Evolutionary conservation across 176 grass and related monocot species (phyloP).

Genomic region (Luzula sylvatica): DNA sequence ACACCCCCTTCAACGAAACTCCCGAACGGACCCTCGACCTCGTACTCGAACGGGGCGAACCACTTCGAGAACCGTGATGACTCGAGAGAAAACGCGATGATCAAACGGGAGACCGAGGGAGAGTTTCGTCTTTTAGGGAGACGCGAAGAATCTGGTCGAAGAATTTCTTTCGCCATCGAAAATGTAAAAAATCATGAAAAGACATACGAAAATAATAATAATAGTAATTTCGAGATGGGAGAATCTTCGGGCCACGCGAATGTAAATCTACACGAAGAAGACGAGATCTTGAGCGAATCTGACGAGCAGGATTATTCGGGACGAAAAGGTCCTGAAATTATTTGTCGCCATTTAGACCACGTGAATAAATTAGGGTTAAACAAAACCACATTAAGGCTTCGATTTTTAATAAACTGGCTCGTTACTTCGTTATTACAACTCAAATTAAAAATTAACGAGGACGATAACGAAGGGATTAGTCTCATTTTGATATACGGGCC

Average conservation of each 20-base stretch:
- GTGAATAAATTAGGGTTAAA: conserved; percentile 90
- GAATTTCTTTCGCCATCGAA: conserved; percentile 79
- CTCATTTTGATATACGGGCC: conserved; percentile 93
- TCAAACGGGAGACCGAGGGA: conserved; percentile 91
- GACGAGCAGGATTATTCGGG: conserved; percentile 54
- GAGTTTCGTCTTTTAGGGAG: conserved; percentile 89
- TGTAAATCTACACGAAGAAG: conserved; percentile 18
- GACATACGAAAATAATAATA: conserved; percentile 2
- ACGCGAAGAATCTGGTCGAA: conserved; percentile 66
- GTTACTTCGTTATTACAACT: conserved; percentile 91
- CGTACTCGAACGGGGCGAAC: conserved; percentile 53
- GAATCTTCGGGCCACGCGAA: conserved; percentile 74
- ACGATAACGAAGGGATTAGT: conserved; percentile 39
- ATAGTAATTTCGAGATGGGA: conserved; percentile 51
- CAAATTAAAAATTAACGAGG: conserved; percentile 50
- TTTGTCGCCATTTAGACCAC: conserved; percentile 91
- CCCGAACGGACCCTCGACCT: conserved; percentile 24
- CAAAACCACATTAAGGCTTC: conserved; percentile 77
- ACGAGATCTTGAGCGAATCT: conserved; percentile 52
- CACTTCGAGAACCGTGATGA: conserved; percentile 36
- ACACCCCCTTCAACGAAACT: conserved; percentile 24
- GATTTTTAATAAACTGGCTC: conserved; percentile 94
- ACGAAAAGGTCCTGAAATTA: conserved; percentile 74
- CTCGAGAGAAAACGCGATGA: conserved; percentile 58
- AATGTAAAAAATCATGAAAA: conserved; percentile 20